Base-by-base conservation (phyloP, 306 rosid species). In the Boehmeria nivea region DNA sequence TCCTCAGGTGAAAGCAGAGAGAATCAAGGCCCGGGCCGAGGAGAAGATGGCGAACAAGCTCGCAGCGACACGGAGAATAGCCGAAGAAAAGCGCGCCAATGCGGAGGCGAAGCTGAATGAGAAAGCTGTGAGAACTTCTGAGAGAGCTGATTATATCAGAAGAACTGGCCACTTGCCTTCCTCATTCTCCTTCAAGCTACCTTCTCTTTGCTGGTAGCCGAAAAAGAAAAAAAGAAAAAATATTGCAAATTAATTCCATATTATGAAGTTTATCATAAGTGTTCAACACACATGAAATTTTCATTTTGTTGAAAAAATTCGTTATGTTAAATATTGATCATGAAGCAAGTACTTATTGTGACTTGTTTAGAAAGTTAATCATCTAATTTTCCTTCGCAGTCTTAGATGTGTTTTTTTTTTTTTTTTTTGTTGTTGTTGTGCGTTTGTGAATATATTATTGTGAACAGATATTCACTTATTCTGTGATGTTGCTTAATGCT, bases 161-260 rank as follows among this genome's bases (percentile, higher is more conserved):
- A 83, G 99, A 65, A 87, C 94, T 9, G 99, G 96, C 2, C 94
- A 83, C 62, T 72, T 93, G 44, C 99, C 99, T 45, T 67, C 93
- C 52, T 78, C 77, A 3, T 81, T 87, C 84, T 79, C 82, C 66
- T 85, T 81, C 94, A 81, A 85, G 81, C 23, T 87, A 43, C 96
- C 94, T 77, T 87, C 94, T 28, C 61, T 81, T 48, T 93, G 99
- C 69, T 87, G 95, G 96, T 87, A 91, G 86, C 54, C 14, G 19
- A 22, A 47, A 10, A 18, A 6, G 26, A 17, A 10, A 18, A 6
- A n/a, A 17, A 3, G 15, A 47, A 12, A 6, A 9, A 22, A 22
- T 22, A 3, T 8, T 8, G 3, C 5, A 28, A 28, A 28, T 28
- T 28, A 8, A 28, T 28, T 28, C 34, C 34, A 28, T 28, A 8